Evolutionary conservation across 2,329 filamentous ascomycete species (phyloP), one percentile per base, ranked within the genome.

Genomic region (Beauveria caledonica): DNA sequence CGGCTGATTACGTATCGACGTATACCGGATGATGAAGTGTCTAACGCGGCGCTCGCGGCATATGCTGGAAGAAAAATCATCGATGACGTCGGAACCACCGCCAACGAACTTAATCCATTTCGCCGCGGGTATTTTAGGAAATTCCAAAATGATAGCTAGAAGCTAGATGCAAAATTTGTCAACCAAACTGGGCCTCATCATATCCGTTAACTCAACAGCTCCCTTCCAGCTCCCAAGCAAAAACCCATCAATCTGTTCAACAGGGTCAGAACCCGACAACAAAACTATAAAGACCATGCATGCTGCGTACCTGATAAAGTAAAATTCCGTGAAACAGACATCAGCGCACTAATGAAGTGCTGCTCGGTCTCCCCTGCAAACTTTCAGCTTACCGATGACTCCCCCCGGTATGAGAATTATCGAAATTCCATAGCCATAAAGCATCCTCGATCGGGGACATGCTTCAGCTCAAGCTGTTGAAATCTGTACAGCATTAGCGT

Each of bases 381-480:
- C 27, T 9, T n/a, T 27, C 11, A 56, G 27, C 42, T 48, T 36
- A 23, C 44, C 44, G 15, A 48, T 23, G 23, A 8, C 2, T 60
- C 27, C 7, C 10, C 23, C 10, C 5, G 19, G 45, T 54, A 58
- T 33, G 4, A 55, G 8, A 58, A 46, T 72, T 69, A 77, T 69
- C 74, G 73, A 66, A 97, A 97, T 76, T 99, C 94, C 75, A 96
- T 84, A 63, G 91, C 88, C 68, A 86, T 85, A 72, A 89, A 89
- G 74, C 91, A 94, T 60, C 93, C 92, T 69, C 80, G 82, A 73
- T 96, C 89, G 62, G 89, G 84, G 60, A 97, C 88, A 73, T 96
- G 92, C 73, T 90, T 89, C 68, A 99, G 79, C 70, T 96, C 90
- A 66, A 97, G 80, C 73, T 96, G 91, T 75, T 99, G 94, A 73